Conservation (phyloP, 2,329 filamentous ascomycete species). For the Nigrograna mackinnonii region DNA sequence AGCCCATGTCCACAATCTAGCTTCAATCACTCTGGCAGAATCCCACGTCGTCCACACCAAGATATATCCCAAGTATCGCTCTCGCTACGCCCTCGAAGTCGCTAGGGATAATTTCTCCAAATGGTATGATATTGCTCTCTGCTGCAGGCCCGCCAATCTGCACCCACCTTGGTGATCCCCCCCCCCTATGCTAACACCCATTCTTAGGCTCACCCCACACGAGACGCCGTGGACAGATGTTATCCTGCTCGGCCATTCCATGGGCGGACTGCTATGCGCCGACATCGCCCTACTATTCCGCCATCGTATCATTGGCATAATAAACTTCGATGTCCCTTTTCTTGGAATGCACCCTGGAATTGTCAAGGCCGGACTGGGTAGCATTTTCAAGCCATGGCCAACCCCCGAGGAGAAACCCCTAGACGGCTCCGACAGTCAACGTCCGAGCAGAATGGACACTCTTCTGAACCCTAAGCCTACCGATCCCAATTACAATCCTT, state of each 20-base stretch:
- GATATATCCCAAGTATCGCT: slow-evolving; percentile 80
- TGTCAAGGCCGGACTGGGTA: slow-evolving; percentile 77
- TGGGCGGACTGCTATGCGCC: slow-evolving; percentile 82
- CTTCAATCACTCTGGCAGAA: slow-evolving; percentile 68
- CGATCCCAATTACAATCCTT: slow-evolving; percentile 73
- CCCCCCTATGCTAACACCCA: slow-evolving; percentile 8
- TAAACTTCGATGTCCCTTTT: slow-evolving; percentile 86
- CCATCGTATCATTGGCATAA: slow-evolving; percentile 77
- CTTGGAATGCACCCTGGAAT: slow-evolving; percentile 89
- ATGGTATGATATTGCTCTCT: slow-evolving; percentile 59
- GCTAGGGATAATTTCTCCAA: slow-evolving; percentile 81
- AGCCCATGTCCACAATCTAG: slow-evolving; percentile 78
- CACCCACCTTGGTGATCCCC: background rate
- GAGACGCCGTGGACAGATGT: slow-evolving; percentile 76
- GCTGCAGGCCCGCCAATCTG: background rate
- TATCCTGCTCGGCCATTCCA: slow-evolving; percentile 83
- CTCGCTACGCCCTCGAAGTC: slow-evolving; percentile 70
- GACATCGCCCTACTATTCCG: slow-evolving; percentile 76
- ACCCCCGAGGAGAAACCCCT: slow-evolving; percentile 26
- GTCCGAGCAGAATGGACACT: slow-evolving; percentile 36
- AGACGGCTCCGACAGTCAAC: slow-evolving; percentile 16
- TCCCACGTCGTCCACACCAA: slow-evolving; percentile 86
- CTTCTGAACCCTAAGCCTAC: slow-evolving; percentile 40
- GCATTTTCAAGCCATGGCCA: slow-evolving; percentile 65
- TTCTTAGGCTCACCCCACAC: slow-evolving; percentile 71